Conservation (phyloP, 164 flowering plant genomes). For the Santalum album region DNA sequence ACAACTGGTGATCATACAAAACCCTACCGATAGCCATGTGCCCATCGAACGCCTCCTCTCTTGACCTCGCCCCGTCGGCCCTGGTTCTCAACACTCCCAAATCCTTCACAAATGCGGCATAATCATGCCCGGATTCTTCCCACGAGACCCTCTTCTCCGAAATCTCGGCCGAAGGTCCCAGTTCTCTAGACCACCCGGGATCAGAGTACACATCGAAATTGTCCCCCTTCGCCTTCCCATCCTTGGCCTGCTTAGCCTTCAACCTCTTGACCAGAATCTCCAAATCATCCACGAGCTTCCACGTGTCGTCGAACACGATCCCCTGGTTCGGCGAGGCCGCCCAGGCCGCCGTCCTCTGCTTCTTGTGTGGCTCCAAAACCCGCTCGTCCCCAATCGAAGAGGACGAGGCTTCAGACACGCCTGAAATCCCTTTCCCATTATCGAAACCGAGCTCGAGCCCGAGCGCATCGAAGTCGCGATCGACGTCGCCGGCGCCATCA, state of each 20-base stretch:
- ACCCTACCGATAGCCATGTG: constrained; percentile 97
- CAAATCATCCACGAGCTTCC: constrained; percentile 92
- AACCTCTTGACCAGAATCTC: constrained; percentile 79
- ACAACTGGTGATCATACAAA: constrained; percentile 77
- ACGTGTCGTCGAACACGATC: constrained; percentile 83
- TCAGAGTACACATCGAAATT: constrained; percentile 81
- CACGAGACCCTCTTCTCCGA: constrained; percentile 63
- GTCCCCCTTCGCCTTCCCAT: constrained; percentile 63
- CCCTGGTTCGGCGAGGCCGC: constrained; percentile 91
- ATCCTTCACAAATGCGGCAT: constrained; percentile 62
- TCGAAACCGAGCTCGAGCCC: constrained; percentile 39
- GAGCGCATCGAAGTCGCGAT: constrained; percentile 89
- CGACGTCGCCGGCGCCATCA: constrained; percentile 98
- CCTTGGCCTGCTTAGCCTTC: constrained; percentile 71
- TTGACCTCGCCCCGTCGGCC: constrained; percentile 75
- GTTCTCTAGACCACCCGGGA: constrained; percentile 95
- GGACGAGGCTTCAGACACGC: constrained; percentile 47
- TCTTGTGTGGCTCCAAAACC: constrained; percentile 49
- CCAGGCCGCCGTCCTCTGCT: constrained; percentile 80
- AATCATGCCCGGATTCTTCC: constrained; percentile 80
- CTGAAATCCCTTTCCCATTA: constrained; percentile 14
- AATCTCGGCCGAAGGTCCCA: constrained; percentile 68
- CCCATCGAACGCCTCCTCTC: constrained; percentile 91
- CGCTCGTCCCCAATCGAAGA: constrained; percentile 59
- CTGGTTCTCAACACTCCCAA: constrained; percentile 63